Percentiles rank a stretch among this genome's conserved stretches.
Conservation (phyloP, 1,284 basidiomycete genomes). For the Apiotrichum brassicae region DNA sequence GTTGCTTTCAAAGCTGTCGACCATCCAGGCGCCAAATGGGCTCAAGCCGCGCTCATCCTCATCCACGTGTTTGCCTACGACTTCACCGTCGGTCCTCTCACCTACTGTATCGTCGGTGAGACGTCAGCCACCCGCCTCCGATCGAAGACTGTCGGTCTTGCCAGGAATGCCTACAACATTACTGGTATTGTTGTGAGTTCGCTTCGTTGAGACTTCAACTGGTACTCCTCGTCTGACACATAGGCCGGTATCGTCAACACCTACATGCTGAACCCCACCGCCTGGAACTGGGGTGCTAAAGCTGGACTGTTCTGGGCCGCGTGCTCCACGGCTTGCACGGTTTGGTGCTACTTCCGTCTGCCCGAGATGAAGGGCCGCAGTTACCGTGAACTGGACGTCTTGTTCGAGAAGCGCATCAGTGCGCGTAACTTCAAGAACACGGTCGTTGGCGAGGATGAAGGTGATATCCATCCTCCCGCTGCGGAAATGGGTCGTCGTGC, state of each 20-base stretch:
- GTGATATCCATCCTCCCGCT: neutral
- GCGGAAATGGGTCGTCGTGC: neutral
- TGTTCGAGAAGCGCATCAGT: constrained; percentile 40
- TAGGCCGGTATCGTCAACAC: constrained; percentile 13
- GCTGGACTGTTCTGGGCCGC: constrained; percentile 46
- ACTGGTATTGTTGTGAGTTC: constrained; percentile 1
- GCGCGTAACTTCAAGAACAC: constrained; percentile 44
- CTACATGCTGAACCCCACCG: constrained; percentile 19
- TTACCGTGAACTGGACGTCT: constrained; percentile 46
- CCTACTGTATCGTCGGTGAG: constrained; percentile 45
- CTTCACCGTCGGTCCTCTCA: constrained; percentile 32
- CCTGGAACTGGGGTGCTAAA: constrained; percentile 26
- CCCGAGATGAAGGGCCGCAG: constrained; percentile 39
- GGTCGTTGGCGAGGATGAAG: constrained; percentile 19
- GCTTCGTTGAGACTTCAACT: neutral
- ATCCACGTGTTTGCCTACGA: constrained; percentile 25
- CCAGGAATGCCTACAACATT: constrained; percentile 48
- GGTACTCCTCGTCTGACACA: constrained; percentile 10
- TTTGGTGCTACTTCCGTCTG: constrained; percentile 24
- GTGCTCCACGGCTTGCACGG: constrained; percentile 16
- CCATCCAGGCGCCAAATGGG: constrained; percentile 9
- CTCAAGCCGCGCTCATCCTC: constrained; percentile 19
- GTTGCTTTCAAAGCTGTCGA: constrained; percentile 11
- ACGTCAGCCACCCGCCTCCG: constrained; percentile 46
- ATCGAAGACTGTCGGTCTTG: constrained; percentile 50